Conservation (phyloP, 768 basidiomycete genomes). For the Pseudohyphozyma bogoriensis region DNA sequence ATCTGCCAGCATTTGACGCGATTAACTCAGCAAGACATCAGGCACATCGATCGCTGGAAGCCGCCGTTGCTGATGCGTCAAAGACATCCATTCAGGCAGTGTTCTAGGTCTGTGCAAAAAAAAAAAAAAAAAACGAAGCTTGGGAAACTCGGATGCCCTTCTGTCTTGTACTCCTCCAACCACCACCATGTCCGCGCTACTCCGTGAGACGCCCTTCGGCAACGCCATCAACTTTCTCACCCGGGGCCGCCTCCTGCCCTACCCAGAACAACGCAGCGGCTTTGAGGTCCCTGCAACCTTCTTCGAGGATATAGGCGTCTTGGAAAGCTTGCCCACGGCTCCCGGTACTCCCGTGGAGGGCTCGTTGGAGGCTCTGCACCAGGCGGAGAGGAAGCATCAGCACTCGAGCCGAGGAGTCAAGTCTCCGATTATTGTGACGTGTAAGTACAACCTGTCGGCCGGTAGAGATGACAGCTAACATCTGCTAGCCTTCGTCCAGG, state of each 20-base stretch:
- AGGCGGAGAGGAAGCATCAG: background rate
- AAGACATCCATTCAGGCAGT: too few species aligned
- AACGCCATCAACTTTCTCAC: background rate
- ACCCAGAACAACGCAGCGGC: background rate
- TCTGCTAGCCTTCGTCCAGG: constrained; percentile 2
- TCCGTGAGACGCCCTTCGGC: background rate
- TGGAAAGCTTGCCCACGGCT: background rate
- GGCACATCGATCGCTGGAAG: too few species aligned
- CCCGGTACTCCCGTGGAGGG: background rate
- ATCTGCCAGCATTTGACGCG: too few species aligned
- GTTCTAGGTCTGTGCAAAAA: too few species aligned
- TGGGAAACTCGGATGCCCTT: too few species aligned
- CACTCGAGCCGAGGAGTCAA: background rate
- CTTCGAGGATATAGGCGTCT: background rate
- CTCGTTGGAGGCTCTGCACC: background rate
- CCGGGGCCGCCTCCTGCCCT: background rate
- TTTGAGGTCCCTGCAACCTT: background rate
- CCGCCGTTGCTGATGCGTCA: too few species aligned
- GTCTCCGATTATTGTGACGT: too few species aligned
- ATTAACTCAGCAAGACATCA: too few species aligned
- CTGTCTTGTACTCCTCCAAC: too few species aligned
- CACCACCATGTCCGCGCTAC: background rate
- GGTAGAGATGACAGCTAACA: background rate
- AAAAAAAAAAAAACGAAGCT: too few species aligned
- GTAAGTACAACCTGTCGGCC: background rate